A percentile compares a stretch with the other conserved stretches of the same genome.
phyloP scores from a whole-genome alignment of 2,329 filamentous ascomycete species.

The Capronia coronata region DNA sequence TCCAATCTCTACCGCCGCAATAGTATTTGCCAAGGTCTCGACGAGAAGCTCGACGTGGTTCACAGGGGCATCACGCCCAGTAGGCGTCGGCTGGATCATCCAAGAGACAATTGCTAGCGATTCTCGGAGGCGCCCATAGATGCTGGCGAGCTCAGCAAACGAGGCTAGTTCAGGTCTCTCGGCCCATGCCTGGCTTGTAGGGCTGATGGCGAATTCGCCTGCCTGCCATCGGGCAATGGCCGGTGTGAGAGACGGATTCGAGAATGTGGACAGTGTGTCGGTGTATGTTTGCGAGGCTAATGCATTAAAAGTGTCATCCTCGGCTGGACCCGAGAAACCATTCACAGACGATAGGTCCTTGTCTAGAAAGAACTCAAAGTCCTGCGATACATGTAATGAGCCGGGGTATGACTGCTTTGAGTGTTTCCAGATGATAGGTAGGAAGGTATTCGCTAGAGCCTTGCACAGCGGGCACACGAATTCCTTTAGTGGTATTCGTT shows the following conservation, averaged over 20 bases:
- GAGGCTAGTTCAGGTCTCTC: constrained; percentile 19
- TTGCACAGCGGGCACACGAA: constrained; percentile 97
- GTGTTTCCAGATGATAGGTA: constrained; percentile 92
- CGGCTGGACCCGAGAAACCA: constrained; percentile 23
- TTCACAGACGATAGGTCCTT: constrained; percentile 47
- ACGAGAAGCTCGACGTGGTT: constrained; percentile 19
- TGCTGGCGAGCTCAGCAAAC: constrained; percentile 26
- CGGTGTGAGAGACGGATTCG: constrained; percentile 19
- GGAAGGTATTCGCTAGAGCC: constrained; percentile 86
- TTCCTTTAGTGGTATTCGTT: constrained; percentile 69
- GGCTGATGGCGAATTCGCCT: constrained; percentile 20
- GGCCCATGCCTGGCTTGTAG: constrained; percentile 18
- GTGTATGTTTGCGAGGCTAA: constrained; percentile 19
- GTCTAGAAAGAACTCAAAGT: constrained; percentile 65
- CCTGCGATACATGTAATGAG: constrained; percentile 53
- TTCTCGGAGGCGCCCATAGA: constrained; percentile 29
- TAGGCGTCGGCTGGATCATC: constrained; percentile 3
- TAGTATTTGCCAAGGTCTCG: constrained; percentile 49
- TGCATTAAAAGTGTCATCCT: constrained; percentile 6
- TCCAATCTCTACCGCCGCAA: constrained; percentile 83
- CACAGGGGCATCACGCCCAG: constrained; percentile 8
- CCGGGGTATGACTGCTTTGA: constrained; percentile 78
- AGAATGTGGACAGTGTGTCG: constrained; percentile 34
- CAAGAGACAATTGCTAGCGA: constrained; percentile 15
- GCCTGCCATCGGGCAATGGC: constrained; percentile 20